Conservation (phyloP, 305 asterid genomes). For the Salvia sclarea region DNA sequence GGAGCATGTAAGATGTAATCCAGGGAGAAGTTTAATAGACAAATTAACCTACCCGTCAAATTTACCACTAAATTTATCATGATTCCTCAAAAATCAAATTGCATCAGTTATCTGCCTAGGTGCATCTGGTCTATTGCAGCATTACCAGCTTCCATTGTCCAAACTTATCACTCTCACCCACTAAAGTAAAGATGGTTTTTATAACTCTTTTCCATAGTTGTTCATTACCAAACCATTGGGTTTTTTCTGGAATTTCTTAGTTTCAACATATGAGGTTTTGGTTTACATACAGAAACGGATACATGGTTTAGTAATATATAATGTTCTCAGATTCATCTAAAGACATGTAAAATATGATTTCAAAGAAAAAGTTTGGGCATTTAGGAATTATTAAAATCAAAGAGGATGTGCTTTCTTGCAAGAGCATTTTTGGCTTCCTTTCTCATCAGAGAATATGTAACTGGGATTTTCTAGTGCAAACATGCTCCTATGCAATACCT, state of each 20-base stretch:
- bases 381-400: constrained; percentile 14
- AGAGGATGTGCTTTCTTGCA: no score
- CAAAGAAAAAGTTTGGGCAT: background rate
- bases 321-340: background rate
- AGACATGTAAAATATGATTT: constrained; percentile 3
- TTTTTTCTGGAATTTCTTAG: background rate
- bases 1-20: background rate
- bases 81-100: background rate
- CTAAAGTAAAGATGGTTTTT: background rate
- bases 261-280: background rate
- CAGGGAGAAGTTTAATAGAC: background rate
- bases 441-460: background rate
- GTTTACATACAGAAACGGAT: background rate
- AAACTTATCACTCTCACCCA: background rate
- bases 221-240: background rate
- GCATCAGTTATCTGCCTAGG: background rate
- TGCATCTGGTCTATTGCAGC: constrained; percentile 2
- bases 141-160: background rate
- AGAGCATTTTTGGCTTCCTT: constrained; percentile 19
- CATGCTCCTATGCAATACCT: background rate
- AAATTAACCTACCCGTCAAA: background rate
- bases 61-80: background rate
- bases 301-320: background rate
- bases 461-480: constrained; percentile 6
- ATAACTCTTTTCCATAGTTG: background rate